A percentile compares a stretch with the other conserved stretches of the same genome.
Evolutionary conservation across 768 basidiomycete species (phyloP).

Genomic region (Lanmaoa pseudosensibilis): DNA sequence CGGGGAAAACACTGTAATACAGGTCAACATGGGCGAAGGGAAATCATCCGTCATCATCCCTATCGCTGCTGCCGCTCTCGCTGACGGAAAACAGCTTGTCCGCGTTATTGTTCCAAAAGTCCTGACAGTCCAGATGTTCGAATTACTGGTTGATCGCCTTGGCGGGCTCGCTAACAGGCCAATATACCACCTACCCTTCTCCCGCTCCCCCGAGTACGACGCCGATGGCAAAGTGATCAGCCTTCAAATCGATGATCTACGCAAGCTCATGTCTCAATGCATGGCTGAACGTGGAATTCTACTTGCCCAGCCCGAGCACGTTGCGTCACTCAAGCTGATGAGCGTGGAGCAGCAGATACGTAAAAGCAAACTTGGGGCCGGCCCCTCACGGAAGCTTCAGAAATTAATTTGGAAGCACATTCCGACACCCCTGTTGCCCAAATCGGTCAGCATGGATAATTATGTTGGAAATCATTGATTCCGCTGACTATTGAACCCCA

Average conservation of each 20-base stretch:
- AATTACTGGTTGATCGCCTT: slow-evolving; percentile 40
- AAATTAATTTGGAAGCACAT: not conserved
- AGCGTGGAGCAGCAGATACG: slow-evolving; percentile 34
- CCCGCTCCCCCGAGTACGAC: slow-evolving; percentile 33
- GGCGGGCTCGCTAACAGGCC: slow-evolving; percentile 43
- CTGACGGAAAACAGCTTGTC: slow-evolving; percentile 41
- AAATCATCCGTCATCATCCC: slow-evolving; percentile 49
- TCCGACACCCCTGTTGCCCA: not conserved
- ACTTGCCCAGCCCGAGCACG: slow-evolving; percentile 50
- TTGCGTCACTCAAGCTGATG: slow-evolving; percentile 48
- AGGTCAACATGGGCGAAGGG: slow-evolving; percentile 59
- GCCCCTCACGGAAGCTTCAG: slow-evolving; percentile 13
- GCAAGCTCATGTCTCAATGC: slow-evolving; percentile 38
- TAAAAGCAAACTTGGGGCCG: not conserved
- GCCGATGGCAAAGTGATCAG: rapidly evolving
- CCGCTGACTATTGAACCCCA: not conserved
- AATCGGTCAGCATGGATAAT: not conserved
- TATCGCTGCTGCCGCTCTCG: slow-evolving; percentile 38
- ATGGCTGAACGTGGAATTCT: slow-evolving; percentile 38
- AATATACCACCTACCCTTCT: slow-evolving; percentile 49
- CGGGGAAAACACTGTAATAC: slow-evolving; percentile 37
- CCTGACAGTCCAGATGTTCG: slow-evolving; percentile 44
- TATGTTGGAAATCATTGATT: not conserved
- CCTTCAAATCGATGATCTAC: slow-evolving; percentile 23
- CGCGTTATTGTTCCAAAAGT: slow-evolving; percentile 48